Conservation (phyloP, 164 flowering plant species). For the Echeveria elegans region DNA sequence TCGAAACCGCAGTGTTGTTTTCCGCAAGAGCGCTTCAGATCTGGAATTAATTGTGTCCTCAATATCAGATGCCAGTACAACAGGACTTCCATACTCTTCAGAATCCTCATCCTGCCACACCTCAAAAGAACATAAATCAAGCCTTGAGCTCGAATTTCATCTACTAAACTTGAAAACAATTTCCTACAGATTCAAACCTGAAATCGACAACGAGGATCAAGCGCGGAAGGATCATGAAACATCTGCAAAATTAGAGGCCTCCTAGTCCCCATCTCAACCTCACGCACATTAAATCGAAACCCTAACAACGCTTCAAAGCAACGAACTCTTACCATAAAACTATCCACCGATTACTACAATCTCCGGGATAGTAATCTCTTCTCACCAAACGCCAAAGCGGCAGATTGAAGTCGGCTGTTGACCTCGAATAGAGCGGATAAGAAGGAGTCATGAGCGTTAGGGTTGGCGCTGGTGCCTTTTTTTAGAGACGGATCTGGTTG, state of each 20-base stretch:
- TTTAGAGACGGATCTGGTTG: constrained; percentile 15
- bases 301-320: constrained; percentile 94
- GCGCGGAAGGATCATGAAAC: constrained; percentile 79
- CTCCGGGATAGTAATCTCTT: constrained; percentile 94
- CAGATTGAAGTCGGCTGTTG: constrained; percentile 87
- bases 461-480: constrained; percentile 14
- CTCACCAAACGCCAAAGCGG: constrained; percentile 96
- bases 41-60: constrained; percentile 78
- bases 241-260: constrained; percentile 92
- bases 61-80: constrained; percentile 59
- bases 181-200: constrained; percentile 40
- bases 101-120: constrained; percentile 79
- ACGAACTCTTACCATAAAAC: constrained; percentile 96
- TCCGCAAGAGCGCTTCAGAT: constrained; percentile 70
- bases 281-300: constrained; percentile 90
- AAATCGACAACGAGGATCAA: constrained; percentile 87
- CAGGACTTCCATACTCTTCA: constrained; percentile 87
- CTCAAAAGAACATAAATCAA: not conserved
- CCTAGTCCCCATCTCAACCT: constrained; percentile 98
- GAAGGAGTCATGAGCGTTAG: not conserved
- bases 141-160: constrained; percentile 5
- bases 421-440: constrained; percentile 68
- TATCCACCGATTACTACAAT: constrained; percentile 96
- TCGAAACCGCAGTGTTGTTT: constrained; percentile 70
- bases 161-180: not conserved